Conservation (phyloP, 495 filamentous ascomycete species). For the Trichoderma erinaceum region DNA sequence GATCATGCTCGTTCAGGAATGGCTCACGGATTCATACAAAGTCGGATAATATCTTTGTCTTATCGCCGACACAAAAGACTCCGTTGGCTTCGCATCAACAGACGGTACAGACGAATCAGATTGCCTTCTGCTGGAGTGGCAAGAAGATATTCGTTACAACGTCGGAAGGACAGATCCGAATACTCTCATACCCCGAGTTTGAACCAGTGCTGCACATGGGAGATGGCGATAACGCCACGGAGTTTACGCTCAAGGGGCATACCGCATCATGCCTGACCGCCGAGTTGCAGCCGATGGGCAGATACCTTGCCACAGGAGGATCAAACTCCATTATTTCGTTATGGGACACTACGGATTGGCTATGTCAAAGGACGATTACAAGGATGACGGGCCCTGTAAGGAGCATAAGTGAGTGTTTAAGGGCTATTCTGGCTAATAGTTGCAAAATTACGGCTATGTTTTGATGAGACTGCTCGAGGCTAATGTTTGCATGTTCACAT, state of each 20-base stretch:
- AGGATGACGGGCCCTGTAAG: conserved; percentile 72
- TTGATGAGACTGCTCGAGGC: background rate
- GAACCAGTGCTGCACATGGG: conserved; percentile 40
- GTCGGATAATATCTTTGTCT: conserved; percentile 65
- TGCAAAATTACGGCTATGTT: background rate
- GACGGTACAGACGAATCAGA: conserved; percentile 69
- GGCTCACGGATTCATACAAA: conserved; percentile 24
- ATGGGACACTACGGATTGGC: conserved; percentile 91
- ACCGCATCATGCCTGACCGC: conserved; percentile 69
- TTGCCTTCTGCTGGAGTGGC: conserved; percentile 72
- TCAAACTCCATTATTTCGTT: conserved; percentile 82
- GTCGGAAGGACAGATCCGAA: conserved; percentile 73
- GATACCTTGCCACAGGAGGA: conserved; percentile 81
- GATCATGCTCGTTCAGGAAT: background rate
- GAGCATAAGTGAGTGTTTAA: conserved; percentile 55
- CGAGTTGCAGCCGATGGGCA: conserved; percentile 66
- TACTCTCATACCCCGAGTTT: conserved; percentile 65
- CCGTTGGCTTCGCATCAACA: conserved; percentile 61
- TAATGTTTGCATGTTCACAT: background rate
- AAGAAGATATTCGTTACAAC: conserved; percentile 73
- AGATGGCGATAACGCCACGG: conserved; percentile 33
- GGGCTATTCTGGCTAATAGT: background rate
- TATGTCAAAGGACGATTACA: conserved; percentile 74
- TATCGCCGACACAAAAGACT: conserved; percentile 48
- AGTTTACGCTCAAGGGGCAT: conserved; percentile 70